Evolutionary conservation across 139 green algal species (phyloP).

Genomic region (Astrephomene gubernaculifera): DNA sequence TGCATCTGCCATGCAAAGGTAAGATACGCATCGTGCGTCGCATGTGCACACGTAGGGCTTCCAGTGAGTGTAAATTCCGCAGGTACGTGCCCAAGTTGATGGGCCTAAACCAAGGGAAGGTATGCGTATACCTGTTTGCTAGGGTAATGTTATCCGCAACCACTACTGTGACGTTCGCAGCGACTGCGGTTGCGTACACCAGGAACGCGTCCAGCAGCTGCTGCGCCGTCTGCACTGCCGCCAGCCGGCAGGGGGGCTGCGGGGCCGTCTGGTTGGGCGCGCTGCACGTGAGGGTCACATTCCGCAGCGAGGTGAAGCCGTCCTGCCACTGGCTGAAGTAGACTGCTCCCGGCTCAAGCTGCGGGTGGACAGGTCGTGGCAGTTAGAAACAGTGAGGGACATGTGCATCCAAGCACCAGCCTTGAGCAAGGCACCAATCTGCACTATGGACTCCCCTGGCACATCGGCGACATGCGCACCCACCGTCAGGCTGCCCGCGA

Average conservation of each 20-base stretch:
- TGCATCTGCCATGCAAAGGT: too few species aligned
- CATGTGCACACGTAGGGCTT: too few species aligned
- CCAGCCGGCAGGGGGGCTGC: conserved; percentile 19
- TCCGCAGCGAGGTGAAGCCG: not conserved
- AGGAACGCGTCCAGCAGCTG: conserved; percentile 27
- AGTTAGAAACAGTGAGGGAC: too few species aligned
- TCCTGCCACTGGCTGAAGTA: not conserved
- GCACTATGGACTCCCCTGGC: too few species aligned
- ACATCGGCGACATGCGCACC: too few species aligned
- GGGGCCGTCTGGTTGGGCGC: not conserved
- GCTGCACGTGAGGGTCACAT: conserved; percentile 29
- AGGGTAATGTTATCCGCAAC: conserved; percentile 21
- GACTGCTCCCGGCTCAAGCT: not conserved
- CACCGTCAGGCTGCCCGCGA: conserved; percentile 19
- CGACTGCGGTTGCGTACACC: not conserved
- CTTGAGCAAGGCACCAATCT: too few species aligned
- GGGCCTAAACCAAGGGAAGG: too few species aligned
- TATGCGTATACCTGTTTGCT: not conserved
- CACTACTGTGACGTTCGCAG: not conserved
- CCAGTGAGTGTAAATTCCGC: too few species aligned
- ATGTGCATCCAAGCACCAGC: too few species aligned
- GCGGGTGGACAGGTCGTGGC: too few species aligned
- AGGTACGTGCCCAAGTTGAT: too few species aligned
- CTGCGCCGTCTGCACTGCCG: not conserved
- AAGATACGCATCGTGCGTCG: too few species aligned